Conservation (phyloP, 108 stramenopile species). For the Chaetoceros muelleri region DNA sequence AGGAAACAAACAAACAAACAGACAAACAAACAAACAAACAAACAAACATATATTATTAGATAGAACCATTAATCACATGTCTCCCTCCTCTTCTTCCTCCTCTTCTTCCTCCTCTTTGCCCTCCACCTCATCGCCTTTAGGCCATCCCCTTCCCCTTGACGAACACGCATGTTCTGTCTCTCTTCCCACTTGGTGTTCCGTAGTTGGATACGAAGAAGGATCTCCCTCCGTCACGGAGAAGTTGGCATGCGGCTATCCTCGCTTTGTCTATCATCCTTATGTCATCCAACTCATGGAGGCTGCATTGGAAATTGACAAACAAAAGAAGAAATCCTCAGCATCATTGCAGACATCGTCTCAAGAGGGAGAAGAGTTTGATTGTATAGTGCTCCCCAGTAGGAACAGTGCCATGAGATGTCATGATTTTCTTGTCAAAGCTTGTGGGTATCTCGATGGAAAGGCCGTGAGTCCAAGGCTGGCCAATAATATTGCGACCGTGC, state of each 20-base stretch:
- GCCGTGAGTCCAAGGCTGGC: background rate
- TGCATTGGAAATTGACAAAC: conserved; percentile 16
- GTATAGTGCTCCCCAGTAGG: conserved; percentile 36
- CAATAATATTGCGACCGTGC: background rate
- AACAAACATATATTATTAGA: too few species aligned
- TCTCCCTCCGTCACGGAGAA: conserved; percentile 32
- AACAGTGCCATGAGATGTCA: conserved; percentile 39
- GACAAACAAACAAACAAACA: too few species aligned
- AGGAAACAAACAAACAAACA: too few species aligned
- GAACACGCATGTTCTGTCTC: conserved; percentile 53
- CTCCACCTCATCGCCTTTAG: conserved; percentile 9
- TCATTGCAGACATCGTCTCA: background rate
- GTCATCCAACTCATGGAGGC: conserved; percentile 28
- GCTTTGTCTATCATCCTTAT: conserved; percentile 67
- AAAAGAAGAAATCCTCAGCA: conserved; percentile 1
- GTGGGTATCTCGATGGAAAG: background rate
- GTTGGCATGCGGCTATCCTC: conserved; percentile 60
- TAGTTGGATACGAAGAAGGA: conserved; percentile 64
- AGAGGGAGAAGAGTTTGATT: conserved; percentile 31
- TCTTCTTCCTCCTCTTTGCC: conserved; percentile 24
- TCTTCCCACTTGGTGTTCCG: conserved; percentile 42
- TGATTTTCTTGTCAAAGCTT: conserved; percentile 39
- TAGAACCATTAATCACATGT: too few species aligned
- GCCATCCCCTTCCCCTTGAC: conserved; percentile 32
- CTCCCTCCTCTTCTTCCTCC: conserved; percentile 22